These are phyloP conservation scores for Priceomyces melissophilus DNA, from an alignment of 805 yeast genomes.

Conservation along the genomic window DNA sequence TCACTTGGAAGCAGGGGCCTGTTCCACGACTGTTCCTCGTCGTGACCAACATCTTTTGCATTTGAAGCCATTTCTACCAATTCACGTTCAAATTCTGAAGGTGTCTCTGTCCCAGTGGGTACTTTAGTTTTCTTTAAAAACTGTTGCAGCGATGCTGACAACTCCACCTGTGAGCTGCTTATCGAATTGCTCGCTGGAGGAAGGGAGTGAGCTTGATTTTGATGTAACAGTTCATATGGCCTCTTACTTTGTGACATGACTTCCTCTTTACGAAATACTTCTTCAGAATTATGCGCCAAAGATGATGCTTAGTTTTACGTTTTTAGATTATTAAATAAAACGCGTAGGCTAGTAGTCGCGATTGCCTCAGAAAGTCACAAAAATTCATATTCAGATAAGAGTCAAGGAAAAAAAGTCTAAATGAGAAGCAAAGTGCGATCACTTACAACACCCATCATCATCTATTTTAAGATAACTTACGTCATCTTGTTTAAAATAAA, in stretches of 20 bases:
- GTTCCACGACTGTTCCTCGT: conserved; percentile 42
- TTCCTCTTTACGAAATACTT: background rate
- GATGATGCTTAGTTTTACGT: background rate
- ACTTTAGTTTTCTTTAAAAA: conserved; percentile 31
- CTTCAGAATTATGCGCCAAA: background rate
- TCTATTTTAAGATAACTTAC: too few species aligned
- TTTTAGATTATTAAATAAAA: background rate
- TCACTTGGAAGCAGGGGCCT: conserved; percentile 55
- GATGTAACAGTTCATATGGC: conserved; percentile 9
- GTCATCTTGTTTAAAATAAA: too few species aligned
- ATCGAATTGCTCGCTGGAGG: conserved; percentile 27
- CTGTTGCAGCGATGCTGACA: conserved; percentile 28
- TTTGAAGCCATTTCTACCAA: conserved; percentile 34
- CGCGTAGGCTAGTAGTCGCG: conserved; percentile 1
- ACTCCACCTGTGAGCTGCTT: conserved; percentile 18
- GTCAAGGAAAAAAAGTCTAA: too few species aligned
- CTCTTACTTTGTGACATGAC: conserved; percentile 11
- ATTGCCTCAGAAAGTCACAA: too few species aligned
- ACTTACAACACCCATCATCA: too few species aligned
- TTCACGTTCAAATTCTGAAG: conserved; percentile 41
- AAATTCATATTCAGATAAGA: too few species aligned
- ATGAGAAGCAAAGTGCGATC: too few species aligned
- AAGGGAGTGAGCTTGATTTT: conserved; percentile 29
- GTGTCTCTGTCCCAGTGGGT: conserved; percentile 32
- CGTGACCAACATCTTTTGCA: conserved; percentile 20